Conservation (phyloP, 139 green algal species). For the Haematococcus lacustris region DNA sequence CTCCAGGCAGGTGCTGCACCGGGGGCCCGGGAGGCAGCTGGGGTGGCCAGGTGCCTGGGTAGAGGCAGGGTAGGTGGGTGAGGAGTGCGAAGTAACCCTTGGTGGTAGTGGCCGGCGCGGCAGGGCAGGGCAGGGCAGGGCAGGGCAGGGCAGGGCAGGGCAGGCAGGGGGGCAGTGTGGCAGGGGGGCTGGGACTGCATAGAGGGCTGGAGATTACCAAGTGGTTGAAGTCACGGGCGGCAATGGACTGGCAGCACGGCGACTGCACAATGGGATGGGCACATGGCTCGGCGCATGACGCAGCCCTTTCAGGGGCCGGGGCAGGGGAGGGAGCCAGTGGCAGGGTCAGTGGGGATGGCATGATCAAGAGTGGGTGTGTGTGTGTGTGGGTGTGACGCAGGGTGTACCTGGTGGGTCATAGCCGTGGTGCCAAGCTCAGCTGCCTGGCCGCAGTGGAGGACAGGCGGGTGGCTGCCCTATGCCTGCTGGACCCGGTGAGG, state of each 20-base stretch:
- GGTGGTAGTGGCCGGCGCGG: background rate
- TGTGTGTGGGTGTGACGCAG: background rate
- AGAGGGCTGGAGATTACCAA: no score
- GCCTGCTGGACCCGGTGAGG: constrained; percentile 66
- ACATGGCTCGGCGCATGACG: no score
- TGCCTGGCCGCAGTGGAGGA: constrained; percentile 30
- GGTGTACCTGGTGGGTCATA: constrained; percentile 26
- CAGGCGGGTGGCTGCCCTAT: constrained; percentile 47
- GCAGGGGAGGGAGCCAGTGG: no score
- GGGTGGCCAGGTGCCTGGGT: background rate
- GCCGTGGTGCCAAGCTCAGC: constrained; percentile 41
- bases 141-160: background rate
- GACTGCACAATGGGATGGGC: no score
- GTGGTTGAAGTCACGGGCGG: no score
- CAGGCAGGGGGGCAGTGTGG: background rate
- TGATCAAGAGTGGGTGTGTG: background rate
- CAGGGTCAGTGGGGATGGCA: no score
- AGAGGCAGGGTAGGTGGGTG: background rate
- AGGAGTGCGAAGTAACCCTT: background rate
- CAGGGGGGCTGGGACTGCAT: no score
- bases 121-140: background rate
- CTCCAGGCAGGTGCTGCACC: background rate
- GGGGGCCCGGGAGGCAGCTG: background rate
- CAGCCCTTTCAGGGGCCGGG: no score
- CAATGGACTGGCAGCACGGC: no score